Evolutionary conservation across 176 grass and related monocot genomes (phyloP), one percentile per base, ranked within the genome.

Genomic region (Lolium perenne): DNA sequence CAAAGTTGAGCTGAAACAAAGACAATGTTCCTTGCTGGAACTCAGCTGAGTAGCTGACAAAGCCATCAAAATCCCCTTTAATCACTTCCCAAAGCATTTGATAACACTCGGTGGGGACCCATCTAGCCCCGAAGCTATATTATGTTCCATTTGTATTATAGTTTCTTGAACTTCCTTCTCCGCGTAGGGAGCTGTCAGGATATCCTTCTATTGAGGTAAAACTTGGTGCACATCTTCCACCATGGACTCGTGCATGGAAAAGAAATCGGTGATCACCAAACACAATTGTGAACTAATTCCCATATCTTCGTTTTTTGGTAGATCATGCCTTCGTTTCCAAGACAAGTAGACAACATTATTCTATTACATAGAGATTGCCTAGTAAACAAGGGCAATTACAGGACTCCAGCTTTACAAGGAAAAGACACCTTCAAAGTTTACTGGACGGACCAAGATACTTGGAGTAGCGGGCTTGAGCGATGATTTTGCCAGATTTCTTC

Each of bases 381-480:
- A 48, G 40, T 46, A 35, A 35, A 2, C 32, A 35, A 47, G 57
- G 4, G 58, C 21, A 47, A 6, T 80, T 47, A 46, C 40, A 79
- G 40, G 35, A 4, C 62, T 79, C 16, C 57, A 17, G 22, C n/a
- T 80, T 59, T 48, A 80, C 14, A 29, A 18, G 2, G 8, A 14
- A 63, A 80, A 21, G 21, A 40, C 49, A 46, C 13, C 13, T 72
- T 83, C 83, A 97, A 7, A 97, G 84, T 48, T 97, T 97, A 71
- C 94, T 96, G 76, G 87, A 82, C 57, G 85, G 81, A 18, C 86
- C 93, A 51, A 98, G 93, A 86, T 94, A 95, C 56, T 98, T 98
- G 84, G 96, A 94, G 79, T 95, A 94, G 61, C 96, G 91, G 57
- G 91, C 96, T 83, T 95, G 94, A 26, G 96, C 91, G 7, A 95